These are phyloP conservation scores for Coemansia furcata DNA, from an alignment of 192 early-diverging fungal genomes.

Conservation along the genomic window DNA sequence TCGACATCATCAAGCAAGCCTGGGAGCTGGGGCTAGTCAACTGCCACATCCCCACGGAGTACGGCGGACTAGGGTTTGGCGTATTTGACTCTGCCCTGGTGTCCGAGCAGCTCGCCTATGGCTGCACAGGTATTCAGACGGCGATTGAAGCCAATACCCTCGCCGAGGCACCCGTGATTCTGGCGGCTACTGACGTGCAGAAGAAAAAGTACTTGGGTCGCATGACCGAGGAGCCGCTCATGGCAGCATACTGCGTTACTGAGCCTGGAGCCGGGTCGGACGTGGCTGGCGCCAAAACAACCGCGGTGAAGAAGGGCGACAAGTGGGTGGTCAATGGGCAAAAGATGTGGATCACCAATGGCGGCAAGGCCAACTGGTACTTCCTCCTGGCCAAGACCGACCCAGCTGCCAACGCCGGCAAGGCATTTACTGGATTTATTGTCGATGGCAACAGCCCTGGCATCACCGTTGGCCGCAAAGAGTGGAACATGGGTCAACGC, in stretches of 20 bases:
- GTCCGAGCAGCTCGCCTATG: conserved; percentile 89
- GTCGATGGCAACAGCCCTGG: conserved; percentile 88
- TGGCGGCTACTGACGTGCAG: conserved; percentile 83
- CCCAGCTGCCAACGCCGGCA: conserved; percentile 69
- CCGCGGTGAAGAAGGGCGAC: conserved; percentile 73
- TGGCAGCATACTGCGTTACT: conserved; percentile 91
- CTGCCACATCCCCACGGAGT: conserved; percentile 80
- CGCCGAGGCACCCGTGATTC: conserved; percentile 85
- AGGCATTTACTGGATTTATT: conserved; percentile 95
- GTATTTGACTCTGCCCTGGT: conserved; percentile 85
- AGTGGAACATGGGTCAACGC: conserved; percentile 97
- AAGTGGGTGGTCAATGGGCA: conserved; percentile 80
- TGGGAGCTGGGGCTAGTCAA: conserved; percentile 95
- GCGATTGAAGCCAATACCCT: conserved; percentile 96
- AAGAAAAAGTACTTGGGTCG: conserved; percentile 97
- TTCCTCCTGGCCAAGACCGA: conserved; percentile 92
- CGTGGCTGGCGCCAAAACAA: conserved; percentile 69
- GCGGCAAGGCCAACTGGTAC: conserved; percentile 96
- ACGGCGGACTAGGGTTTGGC: conserved; percentile 86
- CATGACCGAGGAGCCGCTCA: conserved; percentile 93
- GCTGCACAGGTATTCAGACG: conserved; percentile 94
- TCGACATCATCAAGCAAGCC: conserved; percentile 76
- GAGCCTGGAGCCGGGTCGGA: conserved; percentile 79
- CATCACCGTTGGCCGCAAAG: conserved; percentile 90
- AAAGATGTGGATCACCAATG: conserved; percentile 99